Evolutionary conservation across 2,329 filamentous ascomycete species (phyloP).

Genomic region (Xylaria sp.): DNA sequence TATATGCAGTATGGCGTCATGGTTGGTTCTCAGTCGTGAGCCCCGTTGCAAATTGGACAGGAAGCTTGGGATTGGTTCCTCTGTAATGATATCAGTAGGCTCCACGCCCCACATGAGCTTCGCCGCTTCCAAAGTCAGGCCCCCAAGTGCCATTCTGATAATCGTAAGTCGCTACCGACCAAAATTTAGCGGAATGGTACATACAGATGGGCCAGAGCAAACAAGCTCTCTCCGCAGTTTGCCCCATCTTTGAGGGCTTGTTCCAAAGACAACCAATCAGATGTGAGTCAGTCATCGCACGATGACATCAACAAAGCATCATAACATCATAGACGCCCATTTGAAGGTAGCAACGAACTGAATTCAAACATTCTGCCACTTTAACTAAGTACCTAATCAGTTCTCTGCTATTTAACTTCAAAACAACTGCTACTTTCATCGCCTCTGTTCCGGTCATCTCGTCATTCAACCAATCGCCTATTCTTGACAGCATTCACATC

Average conservation of each 20-base stretch:
- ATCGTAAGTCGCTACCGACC: slow-evolving; percentile 6
- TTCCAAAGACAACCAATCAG: slow-evolving; percentile 18
- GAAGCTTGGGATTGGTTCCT: slow-evolving; percentile 2
- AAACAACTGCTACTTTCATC: not conserved
- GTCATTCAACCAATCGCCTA: not conserved
- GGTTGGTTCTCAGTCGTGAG: slow-evolving; percentile 1
- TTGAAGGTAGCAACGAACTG: not conserved
- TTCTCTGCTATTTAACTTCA: slow-evolving; percentile 9
- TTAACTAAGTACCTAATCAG: not conserved
- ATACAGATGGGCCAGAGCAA: not conserved
- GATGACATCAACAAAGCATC: slow-evolving; percentile 36
- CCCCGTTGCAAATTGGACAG: slow-evolving; percentile 2
- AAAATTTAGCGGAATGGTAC: slow-evolving; percentile 19
- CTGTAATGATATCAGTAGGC: slow-evolving; percentile 2
- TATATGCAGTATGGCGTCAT: slow-evolving; percentile 32
- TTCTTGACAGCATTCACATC: not conserved
- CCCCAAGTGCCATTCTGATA: not conserved
- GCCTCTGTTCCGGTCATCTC: not conserved
- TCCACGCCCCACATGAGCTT: slow-evolving; percentile 22
- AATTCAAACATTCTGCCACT: not conserved
- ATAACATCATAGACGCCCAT: slow-evolving; percentile 9
- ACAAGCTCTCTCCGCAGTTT: slow-evolving; percentile 21
- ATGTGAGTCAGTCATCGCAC: not conserved
- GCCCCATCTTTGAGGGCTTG: slow-evolving; percentile 8
- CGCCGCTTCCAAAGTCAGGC: not conserved